Percentiles rank a stretch among this genome's conserved stretches.
These are phyloP conservation scores for Bimuria novae-zelandiae DNA, from an alignment of 2,329 filamentous ascomycete genomes.

Conservation along the genomic window DNA sequence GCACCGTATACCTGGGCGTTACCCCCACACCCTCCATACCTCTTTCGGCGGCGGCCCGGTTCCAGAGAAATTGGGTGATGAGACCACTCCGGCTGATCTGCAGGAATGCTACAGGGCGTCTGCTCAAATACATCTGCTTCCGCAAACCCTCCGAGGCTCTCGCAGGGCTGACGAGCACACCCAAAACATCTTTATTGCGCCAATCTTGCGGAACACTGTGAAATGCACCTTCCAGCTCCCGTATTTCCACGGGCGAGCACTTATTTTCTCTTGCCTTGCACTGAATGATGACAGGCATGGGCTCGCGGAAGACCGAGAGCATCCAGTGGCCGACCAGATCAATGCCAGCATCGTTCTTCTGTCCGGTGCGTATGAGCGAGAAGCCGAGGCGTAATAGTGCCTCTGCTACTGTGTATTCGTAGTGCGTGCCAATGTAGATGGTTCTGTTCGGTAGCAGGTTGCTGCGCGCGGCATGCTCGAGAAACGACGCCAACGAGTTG, in stretches of 20 bases:
- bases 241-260: conserved; percentile 62
- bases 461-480: conserved; percentile 64
- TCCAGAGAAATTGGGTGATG: conserved; percentile 75
- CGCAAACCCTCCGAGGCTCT: conserved; percentile 79
- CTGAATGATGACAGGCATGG: conserved; percentile 59
- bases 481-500: conserved; percentile 66
- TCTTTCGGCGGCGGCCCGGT: conserved; percentile 63
- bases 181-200: conserved; percentile 67
- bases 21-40: conserved; percentile 62
- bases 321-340: conserved; percentile 75
- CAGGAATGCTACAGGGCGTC: conserved; percentile 73
- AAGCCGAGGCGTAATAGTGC: conserved; percentile 67
- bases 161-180: conserved; percentile 69
- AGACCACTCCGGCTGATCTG: conserved; percentile 63
- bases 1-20: conserved; percentile 36
- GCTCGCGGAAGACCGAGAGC: conserved; percentile 47
- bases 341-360: conserved; percentile 70
- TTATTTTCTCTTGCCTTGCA: conserved; percentile 66
- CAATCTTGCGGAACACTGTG: conserved; percentile 73
- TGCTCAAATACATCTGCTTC: conserved; percentile 69
- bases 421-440: conserved; percentile 73
- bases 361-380: conserved; percentile 66
- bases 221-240: conserved; percentile 83
- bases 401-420: conserved; percentile 70
- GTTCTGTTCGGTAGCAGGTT: conserved; percentile 61